phyloP scores from a whole-genome alignment of 2,329 filamentous ascomycete genomes.

The Chaetomiaceae sp. region DNA sequence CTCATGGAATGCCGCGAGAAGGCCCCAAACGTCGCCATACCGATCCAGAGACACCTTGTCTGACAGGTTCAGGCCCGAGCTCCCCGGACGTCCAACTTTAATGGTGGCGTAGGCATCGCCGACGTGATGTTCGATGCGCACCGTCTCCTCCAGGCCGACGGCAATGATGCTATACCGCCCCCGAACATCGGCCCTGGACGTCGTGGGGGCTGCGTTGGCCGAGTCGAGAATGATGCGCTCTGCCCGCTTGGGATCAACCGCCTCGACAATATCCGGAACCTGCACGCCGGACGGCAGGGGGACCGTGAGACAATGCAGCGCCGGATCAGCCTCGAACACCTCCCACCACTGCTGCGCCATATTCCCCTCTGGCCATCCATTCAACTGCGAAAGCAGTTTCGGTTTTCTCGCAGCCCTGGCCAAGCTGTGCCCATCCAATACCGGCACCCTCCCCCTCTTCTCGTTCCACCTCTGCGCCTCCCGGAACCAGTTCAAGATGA shows the following conservation, averaged over 20 bases:
- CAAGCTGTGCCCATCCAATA: conserved; percentile 18
- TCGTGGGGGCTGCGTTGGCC: conserved; percentile 46
- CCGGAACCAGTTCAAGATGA: conserved; percentile 73
- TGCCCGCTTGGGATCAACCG: conserved; percentile 34
- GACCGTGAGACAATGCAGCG: conserved; percentile 40
- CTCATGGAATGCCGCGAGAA: conserved; percentile 44
- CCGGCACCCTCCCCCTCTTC: conserved; percentile 20
- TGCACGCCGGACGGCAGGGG: conserved; percentile 42
- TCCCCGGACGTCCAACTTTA: conserved; percentile 14
- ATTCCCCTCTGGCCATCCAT: conserved; percentile 4
- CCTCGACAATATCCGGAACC: conserved; percentile 51
- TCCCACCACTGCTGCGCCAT: conserved; percentile 21
- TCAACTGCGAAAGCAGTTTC: conserved; percentile 31
- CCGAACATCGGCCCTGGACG: conserved; percentile 39
- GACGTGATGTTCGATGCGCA: conserved; percentile 54
- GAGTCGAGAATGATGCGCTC: conserved; percentile 57
- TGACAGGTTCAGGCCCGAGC: conserved; percentile 19
- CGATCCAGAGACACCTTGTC: conserved; percentile 29
- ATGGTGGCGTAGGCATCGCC: conserved; percentile 40
- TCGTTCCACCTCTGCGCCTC: conserved; percentile 59
- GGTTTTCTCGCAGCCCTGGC: conserved; percentile 32
- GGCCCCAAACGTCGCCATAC: conserved; percentile 43
- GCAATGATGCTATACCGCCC: conserved; percentile 73
- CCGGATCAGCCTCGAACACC: conserved; percentile 20
- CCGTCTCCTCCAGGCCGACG: conserved; percentile 52